phyloP scores from a whole-genome alignment of 768 basidiomycete species.

The Heimioporus sp. region DNA sequence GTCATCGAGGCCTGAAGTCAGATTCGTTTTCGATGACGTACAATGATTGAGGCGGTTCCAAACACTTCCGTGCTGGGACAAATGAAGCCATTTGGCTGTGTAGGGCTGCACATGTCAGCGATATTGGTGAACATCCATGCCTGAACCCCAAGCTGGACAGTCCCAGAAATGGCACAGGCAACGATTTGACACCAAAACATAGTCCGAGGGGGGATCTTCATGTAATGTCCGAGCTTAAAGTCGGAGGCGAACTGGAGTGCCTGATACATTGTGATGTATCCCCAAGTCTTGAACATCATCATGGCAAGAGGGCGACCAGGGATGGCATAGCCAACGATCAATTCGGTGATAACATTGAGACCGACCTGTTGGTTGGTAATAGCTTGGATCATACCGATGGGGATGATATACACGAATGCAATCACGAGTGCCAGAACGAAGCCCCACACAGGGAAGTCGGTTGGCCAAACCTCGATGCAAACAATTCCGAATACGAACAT shows the following conservation, averaged over 20 bases:
- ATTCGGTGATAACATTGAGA: conserved; percentile 67
- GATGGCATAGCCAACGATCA: conserved; percentile 58
- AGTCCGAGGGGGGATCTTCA: conserved; percentile 63
- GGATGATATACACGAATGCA: conserved; percentile 66
- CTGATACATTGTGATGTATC: conserved; percentile 63
- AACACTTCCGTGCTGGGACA: conserved; percentile 68
- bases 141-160: conserved; percentile 65
- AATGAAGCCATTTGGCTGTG: conserved; percentile 52
- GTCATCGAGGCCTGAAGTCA: background rate
- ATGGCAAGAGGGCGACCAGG: conserved; percentile 70
- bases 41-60: conserved; percentile 50
- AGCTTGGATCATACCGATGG: conserved; percentile 75
- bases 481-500: conserved; percentile 63
- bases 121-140: conserved; percentile 55
- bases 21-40: conserved; percentile 30
- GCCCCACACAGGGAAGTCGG: conserved; percentile 44
- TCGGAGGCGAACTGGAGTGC: conserved; percentile 70
- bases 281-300: conserved; percentile 78
- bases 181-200: conserved; percentile 72
- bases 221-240: conserved; percentile 76
- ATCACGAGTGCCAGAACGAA: conserved; percentile 42
- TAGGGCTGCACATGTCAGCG: conserved; percentile 29
- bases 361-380: conserved; percentile 79
- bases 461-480: conserved; percentile 63
- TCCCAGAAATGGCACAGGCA: conserved; percentile 59